phyloP scores from a whole-genome alignment of 352 stramenopile species.

The Phytophthora meadii region DNA sequence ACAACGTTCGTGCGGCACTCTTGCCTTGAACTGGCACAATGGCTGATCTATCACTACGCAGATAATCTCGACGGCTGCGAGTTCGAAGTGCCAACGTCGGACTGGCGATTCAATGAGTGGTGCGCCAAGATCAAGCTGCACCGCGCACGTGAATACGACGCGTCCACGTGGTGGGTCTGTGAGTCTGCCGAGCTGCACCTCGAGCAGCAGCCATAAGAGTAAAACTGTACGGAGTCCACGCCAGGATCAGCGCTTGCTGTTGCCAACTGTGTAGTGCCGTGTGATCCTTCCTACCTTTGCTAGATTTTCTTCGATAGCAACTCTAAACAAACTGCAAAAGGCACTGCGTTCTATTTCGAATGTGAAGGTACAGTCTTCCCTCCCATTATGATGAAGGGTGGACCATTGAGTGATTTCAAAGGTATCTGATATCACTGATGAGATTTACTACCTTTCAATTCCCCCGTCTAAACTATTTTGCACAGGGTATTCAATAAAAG shows the following conservation, averaged over 20 bases:
- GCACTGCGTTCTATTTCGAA: slow-evolving; percentile 35
- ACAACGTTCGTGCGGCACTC: slow-evolving; percentile 22
- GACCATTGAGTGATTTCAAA: too few species aligned
- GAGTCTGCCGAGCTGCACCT: slow-evolving; percentile 13
- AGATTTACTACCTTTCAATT: too few species aligned
- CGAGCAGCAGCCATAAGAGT: slow-evolving; percentile 2
- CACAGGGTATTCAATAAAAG: too few species aligned
- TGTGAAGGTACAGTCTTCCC: neutral
- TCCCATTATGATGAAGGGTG: too few species aligned
- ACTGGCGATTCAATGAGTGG: slow-evolving; percentile 34
- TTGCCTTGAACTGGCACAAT: slow-evolving; percentile 25
- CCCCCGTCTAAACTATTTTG: too few species aligned
- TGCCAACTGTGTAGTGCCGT: neutral
- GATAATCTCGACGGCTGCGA: slow-evolving; percentile 19
- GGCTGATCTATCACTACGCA: slow-evolving; percentile 17
- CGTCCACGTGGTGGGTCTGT: slow-evolving; percentile 26
- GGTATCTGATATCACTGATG: too few species aligned
- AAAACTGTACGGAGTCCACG: slow-evolving; percentile 9
- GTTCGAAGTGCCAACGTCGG: slow-evolving; percentile 26
- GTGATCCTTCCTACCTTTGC: neutral
- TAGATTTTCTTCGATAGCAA: neutral
- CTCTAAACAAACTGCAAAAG: too few species aligned
- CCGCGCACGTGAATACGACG: slow-evolving; percentile 11
- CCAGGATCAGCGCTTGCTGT: slow-evolving; percentile 16
- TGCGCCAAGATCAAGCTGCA: slow-evolving; percentile 25